These are phyloP conservation scores for Cryptococcus sp. DNA, from an alignment of 1,284 basidiomycete genomes.

Conservation along the genomic window DNA sequence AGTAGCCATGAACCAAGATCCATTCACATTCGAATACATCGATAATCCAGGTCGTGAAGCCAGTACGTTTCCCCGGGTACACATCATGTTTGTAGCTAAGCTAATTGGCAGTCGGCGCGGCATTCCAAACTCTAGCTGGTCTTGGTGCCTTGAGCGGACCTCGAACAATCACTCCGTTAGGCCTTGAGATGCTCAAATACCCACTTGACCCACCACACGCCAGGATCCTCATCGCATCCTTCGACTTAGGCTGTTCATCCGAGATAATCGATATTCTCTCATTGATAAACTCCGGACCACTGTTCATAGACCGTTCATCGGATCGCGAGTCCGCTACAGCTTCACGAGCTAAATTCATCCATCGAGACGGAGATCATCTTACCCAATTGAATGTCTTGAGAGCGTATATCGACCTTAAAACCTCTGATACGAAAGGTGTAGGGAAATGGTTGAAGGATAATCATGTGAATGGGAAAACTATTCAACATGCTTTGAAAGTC, in stretches of 20 bases:
- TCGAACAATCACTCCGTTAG: constrained; percentile 63
- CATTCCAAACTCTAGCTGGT: constrained; percentile 69
- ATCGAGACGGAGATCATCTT: constrained; percentile 82
- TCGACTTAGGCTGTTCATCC: constrained; percentile 61
- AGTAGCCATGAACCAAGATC: constrained; percentile 72
- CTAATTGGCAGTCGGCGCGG: constrained; percentile 56
- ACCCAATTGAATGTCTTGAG: constrained; percentile 78
- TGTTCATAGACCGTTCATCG: constrained; percentile 60
- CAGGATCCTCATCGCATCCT: constrained; percentile 68
- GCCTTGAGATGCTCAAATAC: constrained; percentile 72
- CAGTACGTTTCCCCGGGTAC: constrained; percentile 52
- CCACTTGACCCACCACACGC: constrained; percentile 80
- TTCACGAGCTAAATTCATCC: constrained; percentile 71
- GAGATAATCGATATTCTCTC: constrained; percentile 77
- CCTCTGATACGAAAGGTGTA: constrained; percentile 51
- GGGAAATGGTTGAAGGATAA: constrained; percentile 77
- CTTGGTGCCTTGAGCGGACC: constrained; percentile 67
- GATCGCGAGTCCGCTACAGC: constrained; percentile 66
- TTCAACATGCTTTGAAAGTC: constrained; percentile 79
- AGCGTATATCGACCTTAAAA: constrained; percentile 59
- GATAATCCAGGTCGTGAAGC: constrained; percentile 70
- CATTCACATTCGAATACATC: constrained; percentile 75
- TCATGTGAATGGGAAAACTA: constrained; percentile 76
- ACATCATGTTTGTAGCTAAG: not conserved
- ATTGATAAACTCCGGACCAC: constrained; percentile 62